These are phyloP conservation scores for Nigrograna mackinnonii DNA, from an alignment of 2,329 filamentous ascomycete genomes.

Conservation along the genomic window DNA sequence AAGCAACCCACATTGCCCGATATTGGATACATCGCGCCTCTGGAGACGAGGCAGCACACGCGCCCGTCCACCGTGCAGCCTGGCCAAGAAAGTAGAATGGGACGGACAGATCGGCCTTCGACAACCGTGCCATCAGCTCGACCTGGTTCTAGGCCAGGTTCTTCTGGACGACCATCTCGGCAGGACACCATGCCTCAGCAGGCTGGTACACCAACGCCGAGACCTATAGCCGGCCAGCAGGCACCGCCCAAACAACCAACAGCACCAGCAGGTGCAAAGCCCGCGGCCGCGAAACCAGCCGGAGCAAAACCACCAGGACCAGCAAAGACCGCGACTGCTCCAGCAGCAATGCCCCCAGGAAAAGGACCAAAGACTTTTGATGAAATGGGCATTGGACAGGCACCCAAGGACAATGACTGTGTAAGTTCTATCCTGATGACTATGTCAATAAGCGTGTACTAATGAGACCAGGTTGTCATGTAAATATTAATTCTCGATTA, in stretches of 20 bases:
- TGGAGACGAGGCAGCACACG: conserved; percentile 38
- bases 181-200: conserved; percentile 26
- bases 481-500: conserved; percentile 11
- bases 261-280: conserved; percentile 10
- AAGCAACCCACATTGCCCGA: conserved; percentile 38
- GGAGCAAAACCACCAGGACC: conserved; percentile 20
- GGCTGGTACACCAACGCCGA: conserved; percentile 10
- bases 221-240: conserved; percentile 6
- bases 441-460: conserved; percentile 2
- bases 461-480: conserved; percentile 30
- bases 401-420: conserved; percentile 86
- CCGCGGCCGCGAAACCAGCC: conserved; percentile 25
- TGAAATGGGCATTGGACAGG: conserved; percentile 92
- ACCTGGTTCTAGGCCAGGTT: conserved; percentile 26
- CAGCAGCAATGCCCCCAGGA: conserved; percentile 47
- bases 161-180: conserved; percentile 30
- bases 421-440: conserved; percentile 57
- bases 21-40: conserved; percentile 41
- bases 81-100: conserved; percentile 34
- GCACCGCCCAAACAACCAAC: conserved; percentile 8
- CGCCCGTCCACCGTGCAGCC: conserved; percentile 38
- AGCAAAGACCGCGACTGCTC: conserved; percentile 7
- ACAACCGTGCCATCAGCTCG: conserved; percentile 21
- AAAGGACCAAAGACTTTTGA: conserved; percentile 96
- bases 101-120: conserved; percentile 26